phyloP scores from a whole-genome alignment of 2,329 filamentous ascomycete genomes.

The Fusarium sp. region DNA sequence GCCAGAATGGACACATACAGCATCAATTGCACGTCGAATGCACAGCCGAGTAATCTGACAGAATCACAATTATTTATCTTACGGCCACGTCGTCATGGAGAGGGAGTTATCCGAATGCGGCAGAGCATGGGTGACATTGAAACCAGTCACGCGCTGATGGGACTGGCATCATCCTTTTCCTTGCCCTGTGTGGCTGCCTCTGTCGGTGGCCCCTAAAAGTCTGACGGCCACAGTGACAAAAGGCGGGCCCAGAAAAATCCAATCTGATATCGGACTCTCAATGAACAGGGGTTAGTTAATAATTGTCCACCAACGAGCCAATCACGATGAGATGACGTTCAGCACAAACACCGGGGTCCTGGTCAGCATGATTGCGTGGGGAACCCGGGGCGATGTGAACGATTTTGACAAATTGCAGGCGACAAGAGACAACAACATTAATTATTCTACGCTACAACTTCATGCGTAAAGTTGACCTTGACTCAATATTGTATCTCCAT shows the following conservation, averaged over 20 bases:
- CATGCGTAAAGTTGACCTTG: too few species aligned
- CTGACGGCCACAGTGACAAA: constrained; percentile 34
- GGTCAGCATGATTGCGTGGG: constrained; percentile 46
- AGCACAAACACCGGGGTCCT: constrained; percentile 47
- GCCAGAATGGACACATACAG: not conserved
- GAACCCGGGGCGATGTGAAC: constrained; percentile 36
- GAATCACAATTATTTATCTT: constrained; percentile 11
- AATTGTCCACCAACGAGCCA: constrained; percentile 49
- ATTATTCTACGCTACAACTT: not conserved
- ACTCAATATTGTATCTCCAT: too few species aligned
- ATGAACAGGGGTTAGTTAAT: constrained; percentile 51
- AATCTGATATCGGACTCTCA: constrained; percentile 55
- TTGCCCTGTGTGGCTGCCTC: constrained; percentile 43
- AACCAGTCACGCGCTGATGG: constrained; percentile 43
- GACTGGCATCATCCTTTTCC: constrained; percentile 40
- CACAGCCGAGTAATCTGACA: not conserved
- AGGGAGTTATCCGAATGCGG: constrained; percentile 37
- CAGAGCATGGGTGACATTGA: constrained; percentile 44
- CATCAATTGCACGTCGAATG: not conserved
- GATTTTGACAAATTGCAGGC: too few species aligned
- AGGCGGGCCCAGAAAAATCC: constrained; percentile 44
- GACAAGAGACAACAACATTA: too few species aligned
- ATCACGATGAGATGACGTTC: constrained; percentile 55
- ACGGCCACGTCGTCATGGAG: constrained; percentile 43
- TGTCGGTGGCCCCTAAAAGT: constrained; percentile 38